These are phyloP conservation scores for Aspergillus luchuensis DNA, from an alignment of 2,329 filamentous ascomycete species.

Conservation along the genomic window DNA sequence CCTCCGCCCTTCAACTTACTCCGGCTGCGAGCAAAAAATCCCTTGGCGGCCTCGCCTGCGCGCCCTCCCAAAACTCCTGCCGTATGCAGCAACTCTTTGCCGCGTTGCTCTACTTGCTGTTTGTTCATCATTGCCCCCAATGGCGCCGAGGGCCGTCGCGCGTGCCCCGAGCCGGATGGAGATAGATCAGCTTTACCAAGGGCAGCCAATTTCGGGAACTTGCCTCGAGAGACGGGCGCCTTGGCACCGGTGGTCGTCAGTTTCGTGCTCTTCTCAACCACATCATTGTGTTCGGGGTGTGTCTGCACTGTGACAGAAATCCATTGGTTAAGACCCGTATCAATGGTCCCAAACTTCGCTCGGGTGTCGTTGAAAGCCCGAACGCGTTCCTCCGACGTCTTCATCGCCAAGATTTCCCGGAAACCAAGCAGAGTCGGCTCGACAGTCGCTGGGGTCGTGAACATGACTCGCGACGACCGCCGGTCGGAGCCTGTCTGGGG, in stretches of 20 bases:
- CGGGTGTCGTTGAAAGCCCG: constrained; percentile 72
- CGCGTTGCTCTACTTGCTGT: constrained; percentile 73
- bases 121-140: constrained; percentile 51
- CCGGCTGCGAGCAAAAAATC: constrained; percentile 85
- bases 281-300: constrained; percentile 56
- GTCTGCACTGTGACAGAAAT: constrained; percentile 51
- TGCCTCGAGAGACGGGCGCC: constrained; percentile 35
- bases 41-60: constrained; percentile 80
- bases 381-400: constrained; percentile 68
- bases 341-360: constrained; percentile 67
- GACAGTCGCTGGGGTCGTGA: constrained; percentile 20
- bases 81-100: constrained; percentile 84
- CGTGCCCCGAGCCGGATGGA: constrained; percentile 37
- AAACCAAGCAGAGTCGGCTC: constrained; percentile 60
- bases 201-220: constrained; percentile 46
- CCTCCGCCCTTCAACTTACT: constrained; percentile 71
- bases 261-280: constrained; percentile 41
- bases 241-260: constrained; percentile 33
- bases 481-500: constrained; percentile 8
- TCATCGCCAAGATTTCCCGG: constrained; percentile 74
- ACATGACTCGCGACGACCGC: constrained; percentile 14
- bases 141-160: constrained; percentile 39
- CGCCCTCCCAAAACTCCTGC: constrained; percentile 72
- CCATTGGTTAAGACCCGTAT: constrained; percentile 73
- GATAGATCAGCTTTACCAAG: constrained; percentile 34